Conservation (phyloP, 2,329 filamentous ascomycete species). For the Xylariaceae sp. region DNA sequence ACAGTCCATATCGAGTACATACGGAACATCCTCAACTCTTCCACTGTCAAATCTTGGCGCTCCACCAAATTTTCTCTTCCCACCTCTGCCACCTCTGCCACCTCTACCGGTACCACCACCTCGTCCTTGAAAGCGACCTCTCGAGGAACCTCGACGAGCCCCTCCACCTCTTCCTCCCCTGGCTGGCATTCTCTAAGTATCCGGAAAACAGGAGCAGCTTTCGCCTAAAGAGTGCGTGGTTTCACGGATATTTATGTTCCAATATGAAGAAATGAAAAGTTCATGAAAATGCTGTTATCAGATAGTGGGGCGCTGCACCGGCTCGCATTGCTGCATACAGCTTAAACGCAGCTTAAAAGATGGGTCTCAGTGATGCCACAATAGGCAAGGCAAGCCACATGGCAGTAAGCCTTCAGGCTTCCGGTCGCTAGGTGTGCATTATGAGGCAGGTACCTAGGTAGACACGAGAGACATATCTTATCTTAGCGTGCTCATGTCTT, state of each 20-base stretch:
- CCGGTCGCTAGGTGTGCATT: no score
- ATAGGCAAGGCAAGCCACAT: no score
- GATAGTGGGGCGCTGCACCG: no score
- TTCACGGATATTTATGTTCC: background rate
- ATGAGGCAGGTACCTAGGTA: no score
- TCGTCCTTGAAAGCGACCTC: no score
- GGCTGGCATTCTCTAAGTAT: background rate
- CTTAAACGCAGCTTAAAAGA: no score
- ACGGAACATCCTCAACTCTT: slow-evolving; percentile 42
- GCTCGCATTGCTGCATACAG: no score
- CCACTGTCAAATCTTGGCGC: slow-evolving; percentile 40
- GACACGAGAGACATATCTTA: background rate
- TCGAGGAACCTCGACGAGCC: slow-evolving; percentile 17
- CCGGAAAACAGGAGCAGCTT: background rate
- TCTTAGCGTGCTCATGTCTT: background rate
- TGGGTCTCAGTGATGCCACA: no score
- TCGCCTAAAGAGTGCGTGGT: no score
- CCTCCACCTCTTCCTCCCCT: slow-evolving; percentile 11
- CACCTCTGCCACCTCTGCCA: slow-evolving; percentile 6
- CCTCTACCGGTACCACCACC: no score
- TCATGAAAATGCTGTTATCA: background rate
- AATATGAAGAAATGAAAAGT: background rate
- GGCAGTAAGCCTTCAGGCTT: no score
- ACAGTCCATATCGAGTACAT: slow-evolving; percentile 21
- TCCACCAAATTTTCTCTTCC: slow-evolving; percentile 25